phyloP scores from a whole-genome alignment of 176 grass and related monocot genomes.

The Bonia amplexicaulis region DNA sequence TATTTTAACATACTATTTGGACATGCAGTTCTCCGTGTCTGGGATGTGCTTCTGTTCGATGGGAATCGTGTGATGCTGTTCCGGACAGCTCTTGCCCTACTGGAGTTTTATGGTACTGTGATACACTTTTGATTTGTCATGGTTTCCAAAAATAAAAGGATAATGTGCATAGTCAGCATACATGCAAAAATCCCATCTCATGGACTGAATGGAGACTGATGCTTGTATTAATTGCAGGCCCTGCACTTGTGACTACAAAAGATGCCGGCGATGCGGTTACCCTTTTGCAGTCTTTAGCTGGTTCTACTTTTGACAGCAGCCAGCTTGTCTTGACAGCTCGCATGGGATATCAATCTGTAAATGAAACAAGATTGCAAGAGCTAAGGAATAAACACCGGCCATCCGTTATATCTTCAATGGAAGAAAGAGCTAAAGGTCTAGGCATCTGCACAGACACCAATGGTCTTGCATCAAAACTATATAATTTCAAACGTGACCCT shows the following conservation, averaged over 20 bases:
- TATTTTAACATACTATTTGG: conserved; percentile 21
- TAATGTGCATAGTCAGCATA: conserved; percentile 7
- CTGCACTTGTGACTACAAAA: conserved; percentile 91
- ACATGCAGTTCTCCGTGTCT: conserved; percentile 91
- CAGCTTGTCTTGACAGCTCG: conserved; percentile 96
- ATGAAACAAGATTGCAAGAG: conserved; percentile 73
- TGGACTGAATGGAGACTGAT: conserved; percentile 7
- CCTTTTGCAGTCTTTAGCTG: conserved; percentile 89
- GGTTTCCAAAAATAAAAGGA: conserved; percentile 7
- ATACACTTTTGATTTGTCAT: conserved; percentile 7
- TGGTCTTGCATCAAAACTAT: conserved; percentile 74
- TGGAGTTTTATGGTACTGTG: conserved; percentile 91
- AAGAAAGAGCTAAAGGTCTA: conserved; percentile 79
- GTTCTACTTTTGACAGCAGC: conserved; percentile 96
- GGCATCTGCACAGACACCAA: conserved; percentile 54
- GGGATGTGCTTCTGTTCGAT: conserved; percentile 93
- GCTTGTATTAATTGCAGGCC: conserved; percentile 50
- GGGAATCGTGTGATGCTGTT: conserved; percentile 94
- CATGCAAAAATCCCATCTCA: not conserved
- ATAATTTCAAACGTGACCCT: conserved; percentile 73
- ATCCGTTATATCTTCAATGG: conserved; percentile 74
- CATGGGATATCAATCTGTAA: conserved; percentile 86
- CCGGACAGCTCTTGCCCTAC: conserved; percentile 72
- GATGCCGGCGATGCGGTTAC: conserved; percentile 96
- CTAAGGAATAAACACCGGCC: conserved; percentile 81